Percentiles rank a stretch among this genome's conserved stretches.
These are phyloP conservation scores for Spathaspora girioi DNA, from an alignment of 805 yeast species.

Conservation along the genomic window DNA sequence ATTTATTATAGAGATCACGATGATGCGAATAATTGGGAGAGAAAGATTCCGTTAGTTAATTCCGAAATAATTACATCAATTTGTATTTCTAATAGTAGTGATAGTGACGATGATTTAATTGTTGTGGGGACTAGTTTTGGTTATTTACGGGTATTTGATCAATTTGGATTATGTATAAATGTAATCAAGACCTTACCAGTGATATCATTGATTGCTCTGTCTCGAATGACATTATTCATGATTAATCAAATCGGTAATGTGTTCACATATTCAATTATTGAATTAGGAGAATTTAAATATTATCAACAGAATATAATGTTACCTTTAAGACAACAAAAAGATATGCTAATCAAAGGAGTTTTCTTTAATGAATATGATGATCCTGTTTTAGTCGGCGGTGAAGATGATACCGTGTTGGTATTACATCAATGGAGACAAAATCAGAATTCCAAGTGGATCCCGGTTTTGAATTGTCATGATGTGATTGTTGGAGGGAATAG, in stretches of 20 bases:
- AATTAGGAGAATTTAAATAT: conserved; percentile 38
- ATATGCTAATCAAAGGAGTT: conserved; percentile 54
- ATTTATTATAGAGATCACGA: conserved; percentile 58
- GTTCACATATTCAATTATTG: conserved; percentile 47
- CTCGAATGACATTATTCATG: conserved; percentile 48
- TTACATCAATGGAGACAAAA: conserved; percentile 76
- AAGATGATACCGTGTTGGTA: conserved; percentile 66
- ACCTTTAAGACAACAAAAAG: conserved; percentile 24
- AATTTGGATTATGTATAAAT: conserved; percentile 68
- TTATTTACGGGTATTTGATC: conserved; percentile 63
- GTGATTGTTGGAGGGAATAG: conserved; percentile 43
- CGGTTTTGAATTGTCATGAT: conserved; percentile 61
- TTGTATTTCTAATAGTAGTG: conserved; percentile 39
- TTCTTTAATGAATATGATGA: conserved; percentile 88
- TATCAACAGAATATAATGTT: conserved; percentile 37
- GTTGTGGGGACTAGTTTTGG: conserved; percentile 77
- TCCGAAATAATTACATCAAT: conserved; percentile 65
- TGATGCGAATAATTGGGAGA: conserved; percentile 68
- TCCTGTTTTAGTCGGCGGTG: conserved; percentile 78
- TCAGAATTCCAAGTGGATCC: conserved; percentile 81
- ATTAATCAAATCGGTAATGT: conserved; percentile 40
- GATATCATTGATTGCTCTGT: conserved; percentile 64
- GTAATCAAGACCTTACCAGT: conserved; percentile 72
- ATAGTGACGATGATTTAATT: conserved; percentile 38
- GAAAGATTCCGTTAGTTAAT: conserved; percentile 47